Conservation (phyloP, 2,329 filamentous ascomycete species). For the Ilyonectria mors-panacis region DNA sequence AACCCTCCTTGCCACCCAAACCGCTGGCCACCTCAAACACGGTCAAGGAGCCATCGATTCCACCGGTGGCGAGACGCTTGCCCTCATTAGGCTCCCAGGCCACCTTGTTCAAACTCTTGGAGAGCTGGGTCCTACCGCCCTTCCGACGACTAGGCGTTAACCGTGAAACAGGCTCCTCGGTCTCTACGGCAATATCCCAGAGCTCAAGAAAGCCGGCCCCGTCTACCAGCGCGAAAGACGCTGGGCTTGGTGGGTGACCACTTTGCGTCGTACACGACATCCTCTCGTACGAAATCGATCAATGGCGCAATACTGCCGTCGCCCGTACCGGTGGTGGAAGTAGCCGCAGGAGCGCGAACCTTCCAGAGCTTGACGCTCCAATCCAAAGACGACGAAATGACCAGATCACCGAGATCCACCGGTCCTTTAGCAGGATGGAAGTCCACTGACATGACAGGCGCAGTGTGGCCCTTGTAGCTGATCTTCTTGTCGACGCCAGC, state of each 20-base stretch:
- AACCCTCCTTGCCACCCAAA: constrained; percentile 85
- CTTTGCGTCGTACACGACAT: constrained; percentile 94
- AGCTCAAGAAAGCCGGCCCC: constrained; percentile 93
- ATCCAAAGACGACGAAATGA: constrained; percentile 92
- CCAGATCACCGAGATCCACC: constrained; percentile 93
- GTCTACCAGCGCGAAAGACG: constrained; percentile 95
- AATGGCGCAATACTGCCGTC: constrained; percentile 77
- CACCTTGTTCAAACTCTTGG: constrained; percentile 92
- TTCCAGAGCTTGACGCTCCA: constrained; percentile 99
- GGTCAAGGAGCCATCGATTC: constrained; percentile 90
- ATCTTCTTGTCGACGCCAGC: constrained; percentile 93
- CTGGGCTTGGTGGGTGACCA: constrained; percentile 97
- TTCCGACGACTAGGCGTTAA: constrained; percentile 79
- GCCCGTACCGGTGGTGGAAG: constrained; percentile 70
- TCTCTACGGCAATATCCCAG: constrained; percentile 94
- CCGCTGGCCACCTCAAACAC: constrained; percentile 92
- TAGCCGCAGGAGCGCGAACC: constrained; percentile 84
- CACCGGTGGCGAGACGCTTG: constrained; percentile 88
- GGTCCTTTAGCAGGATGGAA: constrained; percentile 95
- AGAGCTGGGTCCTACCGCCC: constrained; percentile 78
- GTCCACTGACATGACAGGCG: constrained; percentile 94
- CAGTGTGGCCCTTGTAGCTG: constrained; percentile 90
- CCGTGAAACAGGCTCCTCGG: constrained; percentile 89
- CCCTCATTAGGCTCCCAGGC: constrained; percentile 95
- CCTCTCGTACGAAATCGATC: constrained; percentile 92